phyloP scores from a whole-genome alignment of 169 alveolate genomes.

The Perkinsus olseni region DNA sequence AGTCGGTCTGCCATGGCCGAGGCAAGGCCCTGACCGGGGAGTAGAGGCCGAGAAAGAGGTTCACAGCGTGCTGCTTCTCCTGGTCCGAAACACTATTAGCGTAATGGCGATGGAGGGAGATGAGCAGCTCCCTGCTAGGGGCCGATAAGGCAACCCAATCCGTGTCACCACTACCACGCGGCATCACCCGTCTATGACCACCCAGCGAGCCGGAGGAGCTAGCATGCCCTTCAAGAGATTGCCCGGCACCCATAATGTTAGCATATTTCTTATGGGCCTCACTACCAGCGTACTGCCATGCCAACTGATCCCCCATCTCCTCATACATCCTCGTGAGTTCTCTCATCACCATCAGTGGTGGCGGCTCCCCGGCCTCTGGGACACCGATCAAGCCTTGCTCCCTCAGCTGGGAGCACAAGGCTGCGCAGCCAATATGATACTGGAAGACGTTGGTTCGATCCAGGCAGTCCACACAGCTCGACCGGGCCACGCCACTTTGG shows the following conservation, averaged over 20 bases:
- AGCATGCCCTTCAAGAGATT: background rate
- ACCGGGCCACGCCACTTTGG: conserved; percentile 80
- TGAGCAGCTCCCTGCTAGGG: background rate
- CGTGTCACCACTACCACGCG: background rate
- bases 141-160: background rate
- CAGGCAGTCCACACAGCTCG: conserved; percentile 91
- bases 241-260: background rate
- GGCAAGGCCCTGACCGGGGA: background rate
- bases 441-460: conserved; percentile 78
- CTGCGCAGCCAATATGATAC: background rate
- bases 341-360: background rate
- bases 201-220: background rate
- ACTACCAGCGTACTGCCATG: conserved; percentile 25
- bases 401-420: background rate
- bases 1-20: background rate
- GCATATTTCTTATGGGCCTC: conserved; percentile 16
- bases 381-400: background rate
- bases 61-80: conserved; percentile 25
- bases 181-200: background rate
- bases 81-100: conserved; percentile 21
- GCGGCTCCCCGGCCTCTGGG: background rate
- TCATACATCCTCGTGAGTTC: background rate
- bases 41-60: conserved; percentile 20
- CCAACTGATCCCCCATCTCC: conserved; percentile 29
- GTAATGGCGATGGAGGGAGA: conserved; percentile 22